These are phyloP conservation scores for Scutellaria baicalensis DNA, from an alignment of 257 asterid species.

Conservation along the genomic window DNA sequence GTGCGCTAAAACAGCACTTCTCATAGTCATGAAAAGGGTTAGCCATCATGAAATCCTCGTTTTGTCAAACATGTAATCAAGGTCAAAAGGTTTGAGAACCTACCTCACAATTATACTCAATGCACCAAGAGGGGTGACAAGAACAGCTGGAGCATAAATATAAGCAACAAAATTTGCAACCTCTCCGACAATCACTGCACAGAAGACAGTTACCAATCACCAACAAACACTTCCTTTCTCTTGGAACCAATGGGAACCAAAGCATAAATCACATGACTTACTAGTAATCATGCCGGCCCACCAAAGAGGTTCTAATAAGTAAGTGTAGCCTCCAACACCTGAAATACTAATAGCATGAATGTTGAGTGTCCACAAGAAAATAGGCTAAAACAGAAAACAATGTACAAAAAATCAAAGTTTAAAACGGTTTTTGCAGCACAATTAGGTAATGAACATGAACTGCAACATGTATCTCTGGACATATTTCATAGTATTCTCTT, in stretches of 20 bases:
- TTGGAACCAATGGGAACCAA: neutral
- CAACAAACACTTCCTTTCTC: neutral
- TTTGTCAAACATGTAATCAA: neutral
- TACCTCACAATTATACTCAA: conserved; percentile 88
- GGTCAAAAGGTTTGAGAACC: neutral
- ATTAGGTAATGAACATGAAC: neutral
- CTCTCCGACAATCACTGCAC: conserved; percentile 78
- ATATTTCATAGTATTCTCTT: neutral
- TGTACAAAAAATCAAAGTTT: neutral
- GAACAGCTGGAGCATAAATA: conserved; percentile 91
- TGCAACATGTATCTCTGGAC: neutral
- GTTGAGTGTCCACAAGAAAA: too few relatives aligned
- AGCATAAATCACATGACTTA: conserved; percentile 26
- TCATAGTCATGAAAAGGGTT: conserved; percentile 24
- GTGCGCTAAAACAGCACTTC: conserved; percentile 57
- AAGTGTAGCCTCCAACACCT: conserved; percentile 87
- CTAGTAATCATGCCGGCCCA: conserved; percentile 94
- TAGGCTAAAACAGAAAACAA: too few relatives aligned
- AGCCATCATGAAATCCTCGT: neutral
- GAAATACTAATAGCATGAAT: conserved; percentile 12
- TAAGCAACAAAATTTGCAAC: conserved; percentile 81
- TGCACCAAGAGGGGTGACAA: conserved; percentile 92
- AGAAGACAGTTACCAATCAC: neutral
- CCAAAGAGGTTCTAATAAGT: conserved; percentile 88
- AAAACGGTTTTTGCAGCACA: neutral